phyloP scores from a whole-genome alignment of 2,329 filamentous ascomycete genomes.

The Myrmaecium sp. region DNA sequence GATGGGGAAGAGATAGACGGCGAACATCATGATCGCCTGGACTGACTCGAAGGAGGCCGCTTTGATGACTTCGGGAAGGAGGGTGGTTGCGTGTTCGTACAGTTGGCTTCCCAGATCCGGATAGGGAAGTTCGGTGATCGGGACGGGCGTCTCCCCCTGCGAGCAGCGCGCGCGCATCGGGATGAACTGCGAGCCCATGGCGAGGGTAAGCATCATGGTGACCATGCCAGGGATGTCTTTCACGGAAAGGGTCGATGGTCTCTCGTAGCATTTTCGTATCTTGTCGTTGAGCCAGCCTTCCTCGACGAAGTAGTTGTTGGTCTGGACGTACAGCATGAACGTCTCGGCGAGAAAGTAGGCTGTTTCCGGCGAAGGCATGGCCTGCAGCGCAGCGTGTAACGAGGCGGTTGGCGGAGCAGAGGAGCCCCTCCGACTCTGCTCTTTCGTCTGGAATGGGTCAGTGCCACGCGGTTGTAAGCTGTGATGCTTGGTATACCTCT shows the following conservation, averaged over 20 bases:
- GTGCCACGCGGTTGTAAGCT: too few relatives aligned
- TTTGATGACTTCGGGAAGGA: slow-evolving; percentile 40
- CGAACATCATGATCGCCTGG: slow-evolving; percentile 39
- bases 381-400: neutral
- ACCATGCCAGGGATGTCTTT: slow-evolving; percentile 22
- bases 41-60: slow-evolving; percentile 40
- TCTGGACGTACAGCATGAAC: slow-evolving; percentile 27
- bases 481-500: too few relatives aligned
- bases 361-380: slow-evolving; percentile 21
- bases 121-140: slow-evolving; percentile 28
- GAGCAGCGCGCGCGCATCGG: too few relatives aligned
- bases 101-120: slow-evolving; percentile 38
- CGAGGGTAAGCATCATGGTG: slow-evolving; percentile 26
- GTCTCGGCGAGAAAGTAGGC: slow-evolving; percentile 25
- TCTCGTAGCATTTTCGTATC: slow-evolving; percentile 20
- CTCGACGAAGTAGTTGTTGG: slow-evolving; percentile 27
- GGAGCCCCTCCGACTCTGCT: too few relatives aligned
- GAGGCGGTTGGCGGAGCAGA: too few relatives aligned
- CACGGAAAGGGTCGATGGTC: slow-evolving; percentile 17
- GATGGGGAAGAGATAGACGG: slow-evolving; percentile 37
- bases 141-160: too few relatives aligned
- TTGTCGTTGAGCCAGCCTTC: slow-evolving; percentile 24
- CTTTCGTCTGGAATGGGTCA: too few relatives aligned
- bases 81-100: slow-evolving; percentile 37
- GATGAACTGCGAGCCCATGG: slow-evolving; percentile 27